These are phyloP conservation scores for Lasiodiplodia sp. DNA, from an alignment of 2,329 filamentous ascomycete species.

Conservation along the genomic window DNA sequence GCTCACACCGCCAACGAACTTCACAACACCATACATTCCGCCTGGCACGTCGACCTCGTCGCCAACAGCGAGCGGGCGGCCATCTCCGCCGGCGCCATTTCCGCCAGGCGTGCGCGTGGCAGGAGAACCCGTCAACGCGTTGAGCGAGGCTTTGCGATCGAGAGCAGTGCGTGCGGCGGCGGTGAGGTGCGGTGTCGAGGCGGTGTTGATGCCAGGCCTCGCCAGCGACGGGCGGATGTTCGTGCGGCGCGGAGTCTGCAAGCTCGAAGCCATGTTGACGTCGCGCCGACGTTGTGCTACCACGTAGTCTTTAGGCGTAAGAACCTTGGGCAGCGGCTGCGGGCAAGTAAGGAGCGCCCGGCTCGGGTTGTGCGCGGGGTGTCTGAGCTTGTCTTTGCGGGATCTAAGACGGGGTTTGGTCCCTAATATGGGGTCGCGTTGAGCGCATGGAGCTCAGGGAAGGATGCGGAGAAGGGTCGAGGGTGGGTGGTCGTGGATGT, in stretches of 20 bases:
- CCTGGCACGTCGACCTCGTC: constrained; percentile 91
- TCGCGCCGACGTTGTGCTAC: constrained; percentile 14
- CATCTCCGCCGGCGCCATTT: constrained; percentile 47
- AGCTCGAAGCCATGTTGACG: constrained; percentile 6
- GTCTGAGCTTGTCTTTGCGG: constrained; percentile 16
- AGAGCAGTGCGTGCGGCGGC: constrained; percentile 55
- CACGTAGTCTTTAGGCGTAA: constrained; percentile 10
- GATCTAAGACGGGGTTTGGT: constrained; percentile 19
- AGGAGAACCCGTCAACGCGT: constrained; percentile 66
- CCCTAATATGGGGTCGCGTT: constrained; percentile 15
- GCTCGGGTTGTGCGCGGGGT: constrained; percentile 7
- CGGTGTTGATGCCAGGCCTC: constrained; percentile 42
- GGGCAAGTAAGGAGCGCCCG: constrained; percentile 27
- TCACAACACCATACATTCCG: constrained; percentile 87
- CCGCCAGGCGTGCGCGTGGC: constrained; percentile 31
- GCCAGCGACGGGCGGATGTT: constrained; percentile 49
- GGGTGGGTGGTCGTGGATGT: not conserved
- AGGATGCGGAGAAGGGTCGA: constrained; percentile 14
- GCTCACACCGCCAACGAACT: constrained; percentile 84
- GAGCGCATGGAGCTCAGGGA: constrained; percentile 18
- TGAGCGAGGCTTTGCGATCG: constrained; percentile 74
- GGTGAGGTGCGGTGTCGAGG: constrained; percentile 53
- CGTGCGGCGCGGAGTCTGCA: constrained; percentile 47
- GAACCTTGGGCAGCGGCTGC: not conserved
- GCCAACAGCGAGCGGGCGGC: constrained; percentile 71